Base-by-base conservation (phyloP, 2,329 filamentous ascomycete genomes). In the Apiospora rasikravindrae region DNA sequence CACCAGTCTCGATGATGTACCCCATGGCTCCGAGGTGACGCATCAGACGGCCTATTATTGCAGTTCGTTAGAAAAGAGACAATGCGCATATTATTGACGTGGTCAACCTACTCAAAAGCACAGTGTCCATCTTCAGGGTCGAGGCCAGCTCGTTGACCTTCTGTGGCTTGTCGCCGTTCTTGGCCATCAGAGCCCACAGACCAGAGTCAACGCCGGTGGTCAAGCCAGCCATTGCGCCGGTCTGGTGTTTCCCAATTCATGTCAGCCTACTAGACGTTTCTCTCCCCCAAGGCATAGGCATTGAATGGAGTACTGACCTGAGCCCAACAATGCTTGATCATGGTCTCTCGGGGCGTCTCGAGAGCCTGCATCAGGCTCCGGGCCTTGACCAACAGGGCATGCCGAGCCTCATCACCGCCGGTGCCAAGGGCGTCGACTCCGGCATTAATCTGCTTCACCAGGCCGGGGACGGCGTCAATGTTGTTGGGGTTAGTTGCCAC, bases 301-400 rank as follows among this genome's bases (percentile, higher is more conserved):
- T 78, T 7, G 75, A 73, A 57, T 11, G 72, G 11, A 24, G 71
- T 67, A 53, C 57, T 69, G 2, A 72, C 70, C 80, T 87, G 81
- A 0, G 83, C 84, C 84, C 85, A 87, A 73, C 77, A 80, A 64
- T 86, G 84, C 71, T 83, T 80, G 70, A 86, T 80, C 80, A 87
- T 86, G 0, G 84, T 84, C 77, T 88, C 86, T 11, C 85, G 80
- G 0, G 86, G 86, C 0, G 84, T 86, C 74, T 87, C 85, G 0
- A 85, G 77, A 0, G 83, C 80, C 44, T 79, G 77, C 49, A 81
- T 77, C 1, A 82, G 73, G 0, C 75, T 73, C 24, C 81, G 79
- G 1, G 83, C 82, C 71, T 81, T 80, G 1, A 78, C 74, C 19
- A 82, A 73, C 1, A 85, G 76, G 19, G 77, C 75, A 8, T 80